Percentiles rank a stretch among this genome's conserved stretches.
Conservation (phyloP, 2,329 filamentous ascomycete species). For the Ploettnerulaceae sp. region DNA sequence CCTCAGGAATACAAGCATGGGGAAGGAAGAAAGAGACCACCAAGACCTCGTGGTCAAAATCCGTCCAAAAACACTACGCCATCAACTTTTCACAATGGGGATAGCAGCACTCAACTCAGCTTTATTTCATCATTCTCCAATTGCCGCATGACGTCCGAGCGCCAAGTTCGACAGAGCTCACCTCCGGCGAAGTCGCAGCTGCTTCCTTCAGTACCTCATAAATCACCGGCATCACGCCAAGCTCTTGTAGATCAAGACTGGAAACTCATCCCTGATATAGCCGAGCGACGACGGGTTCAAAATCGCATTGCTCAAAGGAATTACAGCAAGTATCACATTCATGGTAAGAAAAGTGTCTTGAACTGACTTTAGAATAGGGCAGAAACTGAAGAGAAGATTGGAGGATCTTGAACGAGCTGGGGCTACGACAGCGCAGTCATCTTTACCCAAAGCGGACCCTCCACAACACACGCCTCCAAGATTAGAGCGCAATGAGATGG, state of each 20-base stretch:
- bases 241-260: neutral
- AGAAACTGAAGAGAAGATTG: conserved; percentile 3
- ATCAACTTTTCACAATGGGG: too few relatives aligned
- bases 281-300: conserved; percentile 32
- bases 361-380: neutral
- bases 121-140: neutral
- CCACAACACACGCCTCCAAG: neutral
- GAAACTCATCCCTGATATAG: conserved; percentile 5
- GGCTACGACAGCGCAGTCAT: neutral
- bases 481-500: neutral
- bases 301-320: conserved; percentile 30
- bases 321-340: neutral
- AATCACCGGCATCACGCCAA: neutral
- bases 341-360: neutral
- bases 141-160: neutral
- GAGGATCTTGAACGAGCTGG: conserved; percentile 6
- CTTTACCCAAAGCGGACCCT: neutral
- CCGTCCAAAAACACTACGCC: too few relatives aligned
- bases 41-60: too few relatives aligned
- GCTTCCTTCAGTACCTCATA: neutral
- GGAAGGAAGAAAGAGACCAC: too few relatives aligned
- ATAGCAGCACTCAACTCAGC: too few relatives aligned
- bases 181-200: neutral
- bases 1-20: too few relatives aligned
- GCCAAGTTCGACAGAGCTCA: neutral